phyloP scores from a whole-genome alignment of 1,139 yeast species.

The Wickerhamiella pararugosa region DNA sequence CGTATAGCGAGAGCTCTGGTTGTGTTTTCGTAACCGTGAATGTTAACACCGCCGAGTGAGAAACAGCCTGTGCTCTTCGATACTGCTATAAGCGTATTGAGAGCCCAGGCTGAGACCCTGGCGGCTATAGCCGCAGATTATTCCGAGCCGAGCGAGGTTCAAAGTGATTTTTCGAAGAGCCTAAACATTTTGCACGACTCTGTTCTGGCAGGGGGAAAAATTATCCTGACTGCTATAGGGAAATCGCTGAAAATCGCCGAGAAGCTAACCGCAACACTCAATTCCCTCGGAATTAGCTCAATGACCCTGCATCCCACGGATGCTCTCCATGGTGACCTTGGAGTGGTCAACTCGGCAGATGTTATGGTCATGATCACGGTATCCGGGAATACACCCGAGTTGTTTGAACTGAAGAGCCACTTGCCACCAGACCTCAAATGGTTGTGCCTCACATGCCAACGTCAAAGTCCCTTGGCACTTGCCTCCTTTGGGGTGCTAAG shows the following conservation, averaged over 20 bases:
- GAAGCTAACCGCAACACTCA: slow-evolving; percentile 68
- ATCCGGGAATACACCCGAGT: slow-evolving; percentile 74
- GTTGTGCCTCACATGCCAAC: slow-evolving; percentile 42
- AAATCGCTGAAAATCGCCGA: slow-evolving; percentile 67
- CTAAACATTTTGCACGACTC: slow-evolving; percentile 39
- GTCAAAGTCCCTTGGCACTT: slow-evolving; percentile 32
- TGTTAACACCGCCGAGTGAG: slow-evolving; percentile 5
- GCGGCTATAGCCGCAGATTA: slow-evolving; percentile 30
- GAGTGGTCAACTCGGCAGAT: slow-evolving; percentile 48
- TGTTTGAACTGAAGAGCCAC: slow-evolving; percentile 45
- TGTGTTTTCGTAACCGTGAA: neutral
- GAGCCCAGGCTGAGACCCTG: slow-evolving; percentile 35
- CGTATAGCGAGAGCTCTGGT: too few species aligned
- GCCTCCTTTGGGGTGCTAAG: slow-evolving; percentile 39
- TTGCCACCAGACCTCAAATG: slow-evolving; percentile 39
- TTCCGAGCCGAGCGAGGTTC: slow-evolving; percentile 28
- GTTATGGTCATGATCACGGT: slow-evolving; percentile 56
- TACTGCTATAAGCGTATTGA: slow-evolving; percentile 21
- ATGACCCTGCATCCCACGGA: slow-evolving; percentile 66
- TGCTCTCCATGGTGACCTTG: slow-evolving; percentile 85
- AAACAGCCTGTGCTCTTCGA: slow-evolving; percentile 6
- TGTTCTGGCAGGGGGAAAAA: slow-evolving; percentile 39
- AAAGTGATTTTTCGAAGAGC: slow-evolving; percentile 35
- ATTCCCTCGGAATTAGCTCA: slow-evolving; percentile 60
- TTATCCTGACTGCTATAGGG: slow-evolving; percentile 71